phyloP scores from a whole-genome alignment of 805 yeast species.

The Yarrowia porcina region DNA sequence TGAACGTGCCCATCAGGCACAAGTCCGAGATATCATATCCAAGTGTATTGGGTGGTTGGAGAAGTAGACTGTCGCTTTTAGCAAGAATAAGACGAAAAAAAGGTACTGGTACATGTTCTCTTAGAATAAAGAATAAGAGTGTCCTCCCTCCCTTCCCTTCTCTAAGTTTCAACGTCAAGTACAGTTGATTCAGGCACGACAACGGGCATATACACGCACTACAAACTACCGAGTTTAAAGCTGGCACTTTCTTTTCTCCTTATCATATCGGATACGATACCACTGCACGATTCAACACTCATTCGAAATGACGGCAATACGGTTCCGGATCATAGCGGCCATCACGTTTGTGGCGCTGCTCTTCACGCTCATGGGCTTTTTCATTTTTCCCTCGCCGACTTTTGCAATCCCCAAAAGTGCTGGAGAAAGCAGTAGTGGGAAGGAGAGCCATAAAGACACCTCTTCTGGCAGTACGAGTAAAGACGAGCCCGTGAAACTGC shows the following conservation, averaged over 20 bases:
- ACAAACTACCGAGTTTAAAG: not conserved
- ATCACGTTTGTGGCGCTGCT: not conserved
- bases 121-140: no score
- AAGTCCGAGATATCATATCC: not conserved
- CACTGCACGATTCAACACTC: not conserved
- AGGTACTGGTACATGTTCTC: no score
- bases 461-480: not conserved
- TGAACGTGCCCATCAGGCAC: not conserved
- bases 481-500: not conserved
- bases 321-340: slow-evolving; percentile 14
- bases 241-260: not conserved
- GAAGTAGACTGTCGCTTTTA: no score
- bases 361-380: not conserved
- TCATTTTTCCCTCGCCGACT: not conserved
- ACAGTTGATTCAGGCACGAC: not conserved
- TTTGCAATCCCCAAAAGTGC: not conserved
- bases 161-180: not conserved
- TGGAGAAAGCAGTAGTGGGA: not conserved
- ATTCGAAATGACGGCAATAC: not conserved
- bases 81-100: not conserved
- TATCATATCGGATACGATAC: not conserved
- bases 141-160: no score
- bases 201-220: no score
- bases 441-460: not conserved
- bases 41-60: no score